Evolutionary conservation across 2,329 filamentous ascomycete genomes (phyloP), one percentile per base, ranked within the genome.

Genomic region (Calonectria hawksworthii): DNA sequence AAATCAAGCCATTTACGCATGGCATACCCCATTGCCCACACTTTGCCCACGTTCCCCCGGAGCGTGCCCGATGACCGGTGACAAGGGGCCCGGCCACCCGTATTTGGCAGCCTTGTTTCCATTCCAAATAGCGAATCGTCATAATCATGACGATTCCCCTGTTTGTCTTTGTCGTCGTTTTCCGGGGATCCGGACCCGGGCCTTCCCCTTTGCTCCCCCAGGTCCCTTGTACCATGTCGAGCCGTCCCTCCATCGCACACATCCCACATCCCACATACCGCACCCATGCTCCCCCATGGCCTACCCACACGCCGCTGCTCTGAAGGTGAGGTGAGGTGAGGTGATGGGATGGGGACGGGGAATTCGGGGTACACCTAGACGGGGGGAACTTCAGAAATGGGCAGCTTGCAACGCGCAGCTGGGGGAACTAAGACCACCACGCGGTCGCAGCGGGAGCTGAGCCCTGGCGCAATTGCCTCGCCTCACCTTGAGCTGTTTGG

Each of bases 141-240:
- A 76, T 76, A 51, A 72, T 74, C 73, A 75, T 51, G 63, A 61
- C 63, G 44, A 41, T 76, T 50, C 47, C 74, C 73, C 70, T 75
- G 54, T 64, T 69, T 68, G 67, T 68, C 72, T 67, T 56, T 74
- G 32, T 78, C 56, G 47, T 32, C 50, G 34, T 75, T 75, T 65
- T 69, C 79, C 75, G 79, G 76, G 76, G 76, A 72, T 78, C 79
- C 79, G 79, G 79, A 68, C 63, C 79, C 77, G 75, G 79, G 38
- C 74, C 59, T 75, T 56, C 44, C 74, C 61, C 47, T 72, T 71
- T 61, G 50, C 64, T 68, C 67, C 77, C 77, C 59, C 76, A 52
- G 70, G 38, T 70, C 50, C 56, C 64, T 59, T 68, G 59, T 44
- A 51, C 65, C 68, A 72, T 73, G 52, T 63, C 54, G 30, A 36